These are phyloP conservation scores for Juglanconis juglandina DNA, from an alignment of 2,329 filamentous ascomycete genomes.

Conservation along the genomic window DNA sequence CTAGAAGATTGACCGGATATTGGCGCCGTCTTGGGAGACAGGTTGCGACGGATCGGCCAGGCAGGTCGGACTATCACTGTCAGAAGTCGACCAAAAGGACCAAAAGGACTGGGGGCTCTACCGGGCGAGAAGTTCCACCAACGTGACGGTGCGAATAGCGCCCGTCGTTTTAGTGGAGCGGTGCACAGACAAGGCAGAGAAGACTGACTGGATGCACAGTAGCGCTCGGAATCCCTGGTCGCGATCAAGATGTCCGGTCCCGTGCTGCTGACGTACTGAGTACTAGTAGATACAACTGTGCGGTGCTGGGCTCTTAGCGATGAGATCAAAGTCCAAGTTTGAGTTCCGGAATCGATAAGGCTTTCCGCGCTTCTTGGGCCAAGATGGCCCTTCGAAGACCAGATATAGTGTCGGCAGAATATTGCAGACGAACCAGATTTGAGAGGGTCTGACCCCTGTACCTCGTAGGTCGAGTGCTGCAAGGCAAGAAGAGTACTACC, in stretches of 20 bases:
- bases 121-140: not conserved
- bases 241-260: no score
- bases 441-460: not conserved
- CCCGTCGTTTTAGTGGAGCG: not conserved
- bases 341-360: no score
- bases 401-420: not conserved
- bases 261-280: no score
- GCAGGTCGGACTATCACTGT: not conserved
- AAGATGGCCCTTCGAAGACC: no score
- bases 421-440: not conserved
- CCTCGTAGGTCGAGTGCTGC: not conserved
- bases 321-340: no score
- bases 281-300: no score
- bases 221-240: no score
- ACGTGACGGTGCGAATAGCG: constrained; percentile 2
- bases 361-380: no score
- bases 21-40: not conserved
- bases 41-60: not conserved
- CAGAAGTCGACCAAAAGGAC: not conserved
- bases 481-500: no score
- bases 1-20: constrained; percentile 1
- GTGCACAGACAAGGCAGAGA: constrained; percentile 3
- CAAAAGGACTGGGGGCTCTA: not conserved
- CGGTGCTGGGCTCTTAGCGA: no score
- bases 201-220: not conserved